Evolutionary conservation across 202 grass and related monocot species (phyloP).

Genomic region (Cymbopogon flexuosus): DNA sequence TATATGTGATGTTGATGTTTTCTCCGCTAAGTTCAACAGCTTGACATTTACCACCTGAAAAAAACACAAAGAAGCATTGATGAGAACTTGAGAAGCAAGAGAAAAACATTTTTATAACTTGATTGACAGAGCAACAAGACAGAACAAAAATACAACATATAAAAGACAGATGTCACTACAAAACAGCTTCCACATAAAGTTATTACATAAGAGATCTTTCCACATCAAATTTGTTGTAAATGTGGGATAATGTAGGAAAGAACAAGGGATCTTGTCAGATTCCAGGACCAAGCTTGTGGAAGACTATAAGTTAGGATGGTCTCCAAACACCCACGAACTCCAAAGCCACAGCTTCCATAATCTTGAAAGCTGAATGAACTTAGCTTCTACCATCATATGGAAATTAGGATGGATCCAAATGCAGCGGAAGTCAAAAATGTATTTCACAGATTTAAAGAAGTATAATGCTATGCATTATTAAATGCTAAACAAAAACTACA

Average conservation of each 20-base stretch:
- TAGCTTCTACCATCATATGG: neutral
- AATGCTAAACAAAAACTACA: slow-evolving; percentile 19
- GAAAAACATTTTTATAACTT: neutral
- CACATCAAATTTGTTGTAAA: slow-evolving; percentile 5
- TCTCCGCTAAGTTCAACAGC: slow-evolving; percentile 93
- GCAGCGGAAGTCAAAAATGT: neutral
- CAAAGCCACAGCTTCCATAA: neutral
- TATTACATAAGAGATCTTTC: slow-evolving; percentile 12
- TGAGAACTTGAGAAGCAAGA: slow-evolving; percentile 12
- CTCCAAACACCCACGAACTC: neutral
- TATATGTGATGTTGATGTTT: slow-evolving; percentile 99
- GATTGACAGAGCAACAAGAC: neutral
- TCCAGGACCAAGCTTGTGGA: neutral
- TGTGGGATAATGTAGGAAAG: neutral
- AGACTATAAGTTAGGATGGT: neutral
- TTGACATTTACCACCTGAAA: slow-evolving; percentile 90
- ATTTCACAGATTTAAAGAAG: slow-evolving; percentile 6
- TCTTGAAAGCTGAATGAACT: neutral
- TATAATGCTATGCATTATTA: slow-evolving; percentile 16
- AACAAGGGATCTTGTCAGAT: neutral
- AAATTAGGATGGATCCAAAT: neutral
- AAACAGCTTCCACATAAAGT: neutral
- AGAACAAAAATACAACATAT: neutral
- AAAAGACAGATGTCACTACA: slow-evolving; percentile 3
- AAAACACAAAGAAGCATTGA: slow-evolving; percentile 21